phyloP scores from a whole-genome alignment of 106 monocot genomes.

The Platanthera guangdongensis region DNA sequence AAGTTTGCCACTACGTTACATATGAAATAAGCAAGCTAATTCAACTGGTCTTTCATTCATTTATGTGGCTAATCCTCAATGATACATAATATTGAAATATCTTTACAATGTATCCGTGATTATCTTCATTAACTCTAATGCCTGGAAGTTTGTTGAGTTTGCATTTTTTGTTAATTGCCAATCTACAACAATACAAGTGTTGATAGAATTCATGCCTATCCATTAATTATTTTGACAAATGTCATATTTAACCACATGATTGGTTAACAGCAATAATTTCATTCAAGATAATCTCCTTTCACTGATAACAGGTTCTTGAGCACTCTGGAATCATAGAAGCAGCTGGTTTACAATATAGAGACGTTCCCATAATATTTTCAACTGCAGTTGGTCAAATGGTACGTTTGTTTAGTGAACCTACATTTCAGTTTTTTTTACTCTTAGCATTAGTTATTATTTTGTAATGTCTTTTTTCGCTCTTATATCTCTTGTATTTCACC shows the following conservation, averaged over 20 bases:
- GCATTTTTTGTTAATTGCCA: neutral
- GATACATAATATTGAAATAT: too few relatives aligned
- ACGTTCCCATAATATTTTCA: slow-evolving; percentile 21
- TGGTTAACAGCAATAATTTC: neutral
- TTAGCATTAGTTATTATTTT: too few relatives aligned
- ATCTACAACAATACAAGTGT: neutral
- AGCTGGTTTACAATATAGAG: slow-evolving; percentile 25
- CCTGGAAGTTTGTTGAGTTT: neutral
- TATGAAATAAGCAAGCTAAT: too few relatives aligned
- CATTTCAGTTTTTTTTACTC: too few relatives aligned
- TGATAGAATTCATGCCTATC: neutral
- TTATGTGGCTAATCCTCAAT: too few relatives aligned
- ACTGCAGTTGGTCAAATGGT: slow-evolving; percentile 48
- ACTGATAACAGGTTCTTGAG: slow-evolving; percentile 26
- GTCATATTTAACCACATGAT: neutral
- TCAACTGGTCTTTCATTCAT: too few relatives aligned
- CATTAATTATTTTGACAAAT: neutral
- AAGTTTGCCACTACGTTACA: too few relatives aligned
- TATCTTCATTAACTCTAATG: too few relatives aligned
- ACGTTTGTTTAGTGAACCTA: neutral
- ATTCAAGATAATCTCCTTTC: neutral
- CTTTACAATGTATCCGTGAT: too few relatives aligned
- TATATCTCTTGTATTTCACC: too few relatives aligned
- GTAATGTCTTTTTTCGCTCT: too few relatives aligned
- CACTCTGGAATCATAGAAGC: slow-evolving; percentile 29